Percentiles rank a stretch among this genome's conserved stretches.
Evolutionary conservation across 2,329 filamentous ascomycete species (phyloP).

Genomic region (Cercospora sesami): DNA sequence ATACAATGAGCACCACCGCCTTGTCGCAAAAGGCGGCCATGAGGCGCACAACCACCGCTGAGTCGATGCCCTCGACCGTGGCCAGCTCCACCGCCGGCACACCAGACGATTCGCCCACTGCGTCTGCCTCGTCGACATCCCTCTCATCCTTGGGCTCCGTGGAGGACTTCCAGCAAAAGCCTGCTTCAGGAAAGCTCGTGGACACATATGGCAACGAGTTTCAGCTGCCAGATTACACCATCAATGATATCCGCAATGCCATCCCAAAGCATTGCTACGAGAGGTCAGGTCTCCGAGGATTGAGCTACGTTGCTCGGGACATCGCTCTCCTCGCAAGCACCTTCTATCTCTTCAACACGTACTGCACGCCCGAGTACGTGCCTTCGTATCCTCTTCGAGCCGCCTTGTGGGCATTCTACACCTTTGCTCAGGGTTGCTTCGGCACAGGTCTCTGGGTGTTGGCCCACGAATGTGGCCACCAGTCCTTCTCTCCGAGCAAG

Average conservation of each 20-base stretch:
- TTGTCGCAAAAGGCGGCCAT: constrained; percentile 50
- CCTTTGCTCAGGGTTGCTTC: constrained; percentile 85
- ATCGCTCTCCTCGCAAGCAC: constrained; percentile 68
- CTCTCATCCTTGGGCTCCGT: constrained; percentile 83
- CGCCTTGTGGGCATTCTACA: constrained; percentile 66
- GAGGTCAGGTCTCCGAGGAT: constrained; percentile 72
- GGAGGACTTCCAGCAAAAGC: constrained; percentile 52
- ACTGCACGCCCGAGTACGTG: constrained; percentile 79
- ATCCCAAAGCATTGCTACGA: constrained; percentile 98
- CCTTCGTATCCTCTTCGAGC: constrained; percentile 68
- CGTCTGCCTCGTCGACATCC: constrained; percentile 80
- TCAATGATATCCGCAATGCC: constrained; percentile 95
- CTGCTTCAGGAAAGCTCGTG: constrained; percentile 60
- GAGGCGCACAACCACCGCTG: constrained; percentile 51
- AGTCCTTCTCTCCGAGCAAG: constrained; percentile 92
- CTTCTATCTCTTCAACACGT: constrained; percentile 88
- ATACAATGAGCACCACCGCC: constrained; percentile 53
- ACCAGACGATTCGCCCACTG: constrained; percentile 60
- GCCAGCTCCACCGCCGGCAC: constrained; percentile 57
- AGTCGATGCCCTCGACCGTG: constrained; percentile 54
- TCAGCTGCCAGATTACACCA: constrained; percentile 89
- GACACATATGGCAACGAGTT: constrained; percentile 97
- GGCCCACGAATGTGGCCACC: constrained; percentile 96
- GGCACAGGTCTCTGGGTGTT: constrained; percentile 94
- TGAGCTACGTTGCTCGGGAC: constrained; percentile 84